Evolutionary conservation across 495 filamentous ascomycete species (phyloP), one percentile per base, ranked within the genome.

Genomic region (Talaromyces wortmannii): DNA sequence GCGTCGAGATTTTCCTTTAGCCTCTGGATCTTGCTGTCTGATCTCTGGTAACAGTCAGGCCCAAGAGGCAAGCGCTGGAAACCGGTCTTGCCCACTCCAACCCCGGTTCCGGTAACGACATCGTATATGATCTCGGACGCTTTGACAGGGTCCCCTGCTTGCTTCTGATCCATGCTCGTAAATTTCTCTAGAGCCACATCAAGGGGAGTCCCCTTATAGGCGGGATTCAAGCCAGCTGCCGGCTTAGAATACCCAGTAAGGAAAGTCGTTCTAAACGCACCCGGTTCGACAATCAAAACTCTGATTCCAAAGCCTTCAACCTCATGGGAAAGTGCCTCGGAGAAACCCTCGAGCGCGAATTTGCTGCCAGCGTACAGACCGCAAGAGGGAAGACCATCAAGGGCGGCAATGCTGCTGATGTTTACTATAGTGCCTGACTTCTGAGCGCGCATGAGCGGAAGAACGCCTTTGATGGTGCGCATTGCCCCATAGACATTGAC

Each of bases 311-410:
- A 57, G 1, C 17, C 33, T 47, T 46, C 52, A 32, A 66, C 23
- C 53, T 67, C 65, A 7, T 18, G 31, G 4, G 48, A 18, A 11
- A 67, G 58, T 13, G 51, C 15, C 23, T 65, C 57, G 7, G 62
- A 56, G 32, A 55, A 13, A 29, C 72, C 75, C 67, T 78, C 76
- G 1, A 81, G 60, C 2, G 78, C 82, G 42, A 73, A 78, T 58
- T 85, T 86, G 2, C 78, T 73, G 0, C 70, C 75, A 23, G 64
- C 69, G 62, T 85, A 85, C 31, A 80, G 54, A 6, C 69, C 72
- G 54, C 64, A 68, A 1, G 68, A 60, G 7, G 78, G 63, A 36
- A 70, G 61, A 6, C 66, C 59, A 46, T 68, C 63, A 57, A 76
- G 72, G 0, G 66, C 70, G 0, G 67, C 70, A 48, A 74, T 71